These are phyloP conservation scores for Fusarium pininemorale DNA, from an alignment of 2,329 filamentous ascomycete species.

Conservation along the genomic window DNA sequence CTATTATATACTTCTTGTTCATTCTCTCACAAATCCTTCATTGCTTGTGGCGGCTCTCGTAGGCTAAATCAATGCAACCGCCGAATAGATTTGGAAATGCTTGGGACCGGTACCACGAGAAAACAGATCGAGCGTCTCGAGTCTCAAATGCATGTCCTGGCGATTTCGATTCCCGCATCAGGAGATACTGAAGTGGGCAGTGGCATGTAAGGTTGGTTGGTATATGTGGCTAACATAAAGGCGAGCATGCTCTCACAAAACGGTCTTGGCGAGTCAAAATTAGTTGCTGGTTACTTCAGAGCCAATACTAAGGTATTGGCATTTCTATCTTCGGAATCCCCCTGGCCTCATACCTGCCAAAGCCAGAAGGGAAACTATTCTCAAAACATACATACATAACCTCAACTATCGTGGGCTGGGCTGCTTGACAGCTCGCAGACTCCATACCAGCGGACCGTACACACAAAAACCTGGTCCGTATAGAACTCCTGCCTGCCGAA, in stretches of 20 bases:
- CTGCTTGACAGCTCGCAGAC: constrained; percentile 32
- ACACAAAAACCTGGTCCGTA: constrained; percentile 27
- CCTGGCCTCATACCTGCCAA: constrained; percentile 17
- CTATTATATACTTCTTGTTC: not conserved
- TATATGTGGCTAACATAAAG: not conserved
- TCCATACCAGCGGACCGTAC: constrained; percentile 31
- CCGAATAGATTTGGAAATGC: not conserved
- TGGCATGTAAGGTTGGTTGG: not conserved
- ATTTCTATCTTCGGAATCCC: constrained; percentile 16
- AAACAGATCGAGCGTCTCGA: not conserved
- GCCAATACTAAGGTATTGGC: constrained; percentile 24
- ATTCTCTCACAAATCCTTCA: not conserved
- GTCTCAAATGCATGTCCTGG: not conserved
- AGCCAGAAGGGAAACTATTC: constrained; percentile 4
- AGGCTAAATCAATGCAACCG: not conserved
- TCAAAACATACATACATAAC: constrained; percentile 9
- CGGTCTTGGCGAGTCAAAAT: not conserved
- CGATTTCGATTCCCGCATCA: not conserved
- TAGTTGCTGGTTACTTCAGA: not conserved
- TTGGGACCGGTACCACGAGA: not conserved
- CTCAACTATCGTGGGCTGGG: constrained; percentile 29
- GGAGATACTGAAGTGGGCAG: not conserved
- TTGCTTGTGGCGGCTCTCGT: not conserved
- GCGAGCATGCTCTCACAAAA: not conserved
- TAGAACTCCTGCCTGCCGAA: constrained; percentile 40